Conservation (phyloP, 768 basidiomycete genomes). For the Pholiota molesta region DNA sequence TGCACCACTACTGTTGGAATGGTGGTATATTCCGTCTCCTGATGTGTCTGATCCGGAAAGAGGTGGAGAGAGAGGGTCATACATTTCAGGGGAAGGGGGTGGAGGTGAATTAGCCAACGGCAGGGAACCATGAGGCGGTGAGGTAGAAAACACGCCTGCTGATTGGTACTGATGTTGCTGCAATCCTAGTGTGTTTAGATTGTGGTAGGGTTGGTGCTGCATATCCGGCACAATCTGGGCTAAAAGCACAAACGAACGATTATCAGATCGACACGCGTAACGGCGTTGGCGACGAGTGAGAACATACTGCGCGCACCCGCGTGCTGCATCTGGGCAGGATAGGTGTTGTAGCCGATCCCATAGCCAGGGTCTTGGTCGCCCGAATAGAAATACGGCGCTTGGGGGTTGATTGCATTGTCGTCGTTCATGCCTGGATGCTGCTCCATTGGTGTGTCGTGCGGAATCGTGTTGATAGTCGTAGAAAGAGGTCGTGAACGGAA, state of each 20-base stretch:
- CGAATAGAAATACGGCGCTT: constrained; percentile 53
- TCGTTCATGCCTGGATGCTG: constrained; percentile 49
- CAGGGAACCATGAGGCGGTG: constrained; percentile 71
- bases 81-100: constrained; percentile 77
- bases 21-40: constrained; percentile 79
- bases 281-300: constrained; percentile 42
- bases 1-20: constrained; percentile 75
- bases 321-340: constrained; percentile 56
- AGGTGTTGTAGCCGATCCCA: constrained; percentile 57
- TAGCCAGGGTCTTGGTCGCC: constrained; percentile 59
- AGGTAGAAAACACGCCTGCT: constrained; percentile 56
- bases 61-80: constrained; percentile 84
- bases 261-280: constrained; percentile 63
- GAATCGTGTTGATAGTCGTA: constrained; percentile 27
- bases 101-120: constrained; percentile 72
- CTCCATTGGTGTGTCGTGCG: constrained; percentile 43
- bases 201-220: constrained; percentile 51
- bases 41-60: constrained; percentile 90
- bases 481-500: constrained; percentile 38
- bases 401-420: constrained; percentile 50
- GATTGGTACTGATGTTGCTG: constrained; percentile 67
- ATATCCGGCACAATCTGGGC: constrained; percentile 70
- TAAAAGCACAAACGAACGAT: constrained; percentile 50
- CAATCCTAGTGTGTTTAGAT: constrained; percentile 53
- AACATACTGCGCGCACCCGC: constrained; percentile 68